Evolutionary conservation across 192 early-diverging fungal genomes (phyloP).

Genomic region (Backusella circina): DNA sequence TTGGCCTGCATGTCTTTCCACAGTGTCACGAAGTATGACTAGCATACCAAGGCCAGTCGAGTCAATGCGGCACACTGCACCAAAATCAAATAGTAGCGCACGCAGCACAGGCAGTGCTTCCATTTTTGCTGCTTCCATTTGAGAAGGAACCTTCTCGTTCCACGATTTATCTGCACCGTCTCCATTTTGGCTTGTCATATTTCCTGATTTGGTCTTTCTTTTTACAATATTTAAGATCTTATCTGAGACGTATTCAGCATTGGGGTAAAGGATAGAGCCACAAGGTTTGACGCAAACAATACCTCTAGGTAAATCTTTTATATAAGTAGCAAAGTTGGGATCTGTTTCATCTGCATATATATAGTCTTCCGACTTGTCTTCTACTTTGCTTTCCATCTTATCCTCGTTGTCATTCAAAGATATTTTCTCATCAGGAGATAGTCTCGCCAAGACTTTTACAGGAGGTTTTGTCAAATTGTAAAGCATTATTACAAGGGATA

Average conservation of each 20-base stretch:
- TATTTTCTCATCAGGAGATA: constrained; percentile 1
- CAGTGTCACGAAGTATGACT: constrained; percentile 43
- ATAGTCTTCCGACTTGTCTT: constrained; percentile 11
- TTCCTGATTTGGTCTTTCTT: constrained; percentile 21
- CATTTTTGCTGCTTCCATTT: not conserved
- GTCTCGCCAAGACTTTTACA: constrained; percentile 41
- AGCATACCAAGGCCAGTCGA: constrained; percentile 77
- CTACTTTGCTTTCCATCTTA: not conserved
- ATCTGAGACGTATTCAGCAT: constrained; percentile 53
- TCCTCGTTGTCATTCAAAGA: not conserved
- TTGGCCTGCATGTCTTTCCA: constrained; percentile 21
- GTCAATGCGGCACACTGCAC: constrained; percentile 73
- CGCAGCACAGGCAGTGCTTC: constrained; percentile 45
- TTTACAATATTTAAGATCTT: constrained; percentile 41
- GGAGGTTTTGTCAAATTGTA: constrained; percentile 71
- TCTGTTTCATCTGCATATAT: constrained; percentile 22
- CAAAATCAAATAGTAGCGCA: constrained; percentile 81
- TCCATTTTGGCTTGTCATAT: not conserved
- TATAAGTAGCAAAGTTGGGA: constrained; percentile 7
- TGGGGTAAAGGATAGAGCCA: constrained; percentile 71
- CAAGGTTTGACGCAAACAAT: constrained; percentile 66
- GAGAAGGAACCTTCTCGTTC: constrained; percentile 4
- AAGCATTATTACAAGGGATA: constrained; percentile 70
- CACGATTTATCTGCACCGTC: not conserved
- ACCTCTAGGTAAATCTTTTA: constrained; percentile 44